Percentiles rank a stretch among this genome's conserved stretches.
Conservation (phyloP, 2,329 filamentous ascomycete genomes). For the Taxawa tesnikishii region DNA sequence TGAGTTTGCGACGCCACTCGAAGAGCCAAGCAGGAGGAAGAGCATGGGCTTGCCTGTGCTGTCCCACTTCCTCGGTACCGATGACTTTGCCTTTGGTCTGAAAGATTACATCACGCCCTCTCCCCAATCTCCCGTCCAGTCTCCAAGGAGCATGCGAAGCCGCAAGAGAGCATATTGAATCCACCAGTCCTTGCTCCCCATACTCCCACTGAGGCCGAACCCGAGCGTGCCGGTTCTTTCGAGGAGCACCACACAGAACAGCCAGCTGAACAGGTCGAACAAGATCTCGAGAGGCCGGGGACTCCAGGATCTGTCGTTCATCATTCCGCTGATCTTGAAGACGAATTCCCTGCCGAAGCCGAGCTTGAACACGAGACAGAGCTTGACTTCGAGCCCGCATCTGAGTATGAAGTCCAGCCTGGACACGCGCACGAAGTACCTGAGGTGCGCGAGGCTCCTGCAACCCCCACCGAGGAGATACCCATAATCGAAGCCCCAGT, state of each 20-base stretch:
- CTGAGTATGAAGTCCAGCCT: too few species aligned
- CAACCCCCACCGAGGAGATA: conserved; percentile 16
- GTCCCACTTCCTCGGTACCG: conserved; percentile 33
- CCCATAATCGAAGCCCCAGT: conserved; percentile 39
- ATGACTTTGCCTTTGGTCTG: conserved; percentile 43
- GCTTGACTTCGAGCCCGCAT: too few species aligned
- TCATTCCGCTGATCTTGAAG: conserved; percentile 43
- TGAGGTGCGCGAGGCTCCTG: too few species aligned
- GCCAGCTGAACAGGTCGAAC: background rate
- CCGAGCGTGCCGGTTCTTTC: too few species aligned
- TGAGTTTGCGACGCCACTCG: conserved; percentile 10
- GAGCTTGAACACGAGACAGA: conserved; percentile 22
- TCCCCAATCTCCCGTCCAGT: too few species aligned
- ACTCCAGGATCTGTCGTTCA: conserved; percentile 88
- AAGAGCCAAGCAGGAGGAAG: conserved; percentile 9
- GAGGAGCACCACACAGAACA: conserved; percentile 11
- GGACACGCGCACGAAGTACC: too few species aligned
- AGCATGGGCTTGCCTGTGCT: conserved; percentile 36
- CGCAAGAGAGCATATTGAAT: too few species aligned
- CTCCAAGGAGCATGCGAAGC: too few species aligned
- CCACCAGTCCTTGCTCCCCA: too few species aligned
- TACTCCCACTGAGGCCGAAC: too few species aligned
- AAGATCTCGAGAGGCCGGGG: conserved; percentile 28
- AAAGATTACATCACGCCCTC: conserved; percentile 37
- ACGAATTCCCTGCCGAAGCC: conserved; percentile 11